Evolutionary conservation across 805 yeast species (phyloP).

Genomic region (Spathaspora hagerdaliae): DNA sequence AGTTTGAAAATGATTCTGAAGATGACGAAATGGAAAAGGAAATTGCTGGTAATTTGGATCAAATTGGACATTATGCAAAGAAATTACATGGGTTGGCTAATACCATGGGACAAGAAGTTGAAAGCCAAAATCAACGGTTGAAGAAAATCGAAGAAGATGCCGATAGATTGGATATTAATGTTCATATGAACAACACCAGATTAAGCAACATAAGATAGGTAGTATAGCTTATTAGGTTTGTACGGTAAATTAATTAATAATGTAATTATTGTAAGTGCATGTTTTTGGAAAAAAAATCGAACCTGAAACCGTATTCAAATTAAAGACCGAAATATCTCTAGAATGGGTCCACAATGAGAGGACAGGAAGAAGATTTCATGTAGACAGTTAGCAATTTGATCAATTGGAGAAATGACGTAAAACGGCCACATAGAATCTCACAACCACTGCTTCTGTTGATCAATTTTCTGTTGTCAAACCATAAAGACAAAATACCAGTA

Average conservation of each 20-base stretch:
- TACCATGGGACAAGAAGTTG: constrained; percentile 72
- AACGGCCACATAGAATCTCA: too few species aligned
- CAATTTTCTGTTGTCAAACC: too few species aligned
- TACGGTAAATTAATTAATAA: neutral
- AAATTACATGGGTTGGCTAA: constrained; percentile 71
- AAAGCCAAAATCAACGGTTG: constrained; percentile 71
- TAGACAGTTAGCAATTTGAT: too few species aligned
- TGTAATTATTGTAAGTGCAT: too few species aligned
- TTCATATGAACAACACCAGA: constrained; percentile 71
- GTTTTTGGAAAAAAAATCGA: too few species aligned
- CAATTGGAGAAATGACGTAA: too few species aligned
- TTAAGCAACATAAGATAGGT: constrained; percentile 49
- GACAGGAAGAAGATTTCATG: too few species aligned
- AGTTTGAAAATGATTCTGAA: constrained; percentile 86
- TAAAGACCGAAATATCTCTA: too few species aligned
- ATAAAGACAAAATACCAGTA: too few species aligned
- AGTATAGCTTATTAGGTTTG: neutral
- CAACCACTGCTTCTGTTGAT: too few species aligned
- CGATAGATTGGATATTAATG: constrained; percentile 77
- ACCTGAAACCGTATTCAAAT: too few species aligned
- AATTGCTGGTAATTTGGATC: constrained; percentile 77
- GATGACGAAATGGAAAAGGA: constrained; percentile 92
- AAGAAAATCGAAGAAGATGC: constrained; percentile 78
- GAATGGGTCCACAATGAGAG: too few species aligned
- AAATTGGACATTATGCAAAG: constrained; percentile 62